Evolutionary conservation across 306 rosid species (phyloP), one percentile per base, ranked within the genome.

Genomic region (Cucumis sativus): DNA sequence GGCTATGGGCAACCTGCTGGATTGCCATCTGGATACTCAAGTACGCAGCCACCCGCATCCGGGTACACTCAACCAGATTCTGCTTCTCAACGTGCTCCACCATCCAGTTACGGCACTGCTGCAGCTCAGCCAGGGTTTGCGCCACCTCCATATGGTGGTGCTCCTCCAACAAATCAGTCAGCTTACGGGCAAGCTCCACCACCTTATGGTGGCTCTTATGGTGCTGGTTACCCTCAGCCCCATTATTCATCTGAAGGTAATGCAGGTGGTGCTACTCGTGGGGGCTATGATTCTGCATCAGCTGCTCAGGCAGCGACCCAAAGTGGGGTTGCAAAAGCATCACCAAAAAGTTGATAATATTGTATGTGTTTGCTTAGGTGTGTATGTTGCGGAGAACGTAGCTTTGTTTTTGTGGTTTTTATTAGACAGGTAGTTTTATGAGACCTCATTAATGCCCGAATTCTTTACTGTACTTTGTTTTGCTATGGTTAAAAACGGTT

Each of bases 121-220:
- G 86, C 91, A 12, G 86, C 69, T 59, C 98, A 93, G 64, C 89
- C 90, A 0, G 97, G 96, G 3, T 89, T 88, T 71, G 98, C 88
- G 18, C 82, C 97, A 16, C 93, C 89, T 1, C 78, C 99, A 6
- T 95, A 95, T 83, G 93, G 93, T 83, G 92, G 93, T 78, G 93
- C 86, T 49, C 84, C 95, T 0, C 84, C 89, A 3, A 83, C 83
- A 10, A 83, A 87, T 66, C 98, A 89, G 78, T 80, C 90, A 33
- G 88, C 89, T 83, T 96, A 92, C 73, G 98, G 96, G 67, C 99
- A 95, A 85, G 89, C 81, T 0, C 97, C 96, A 0, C 85, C 87
- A 0, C 76, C 97, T 5, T 91, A 96, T 64, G 72, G 72, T 79
- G 35, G 80, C 72, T 76, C 93, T 28, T 96, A 96, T 76, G 97